phyloP scores from a whole-genome alignment of 495 filamentous ascomycete species.

The Neurospora sp. region DNA sequence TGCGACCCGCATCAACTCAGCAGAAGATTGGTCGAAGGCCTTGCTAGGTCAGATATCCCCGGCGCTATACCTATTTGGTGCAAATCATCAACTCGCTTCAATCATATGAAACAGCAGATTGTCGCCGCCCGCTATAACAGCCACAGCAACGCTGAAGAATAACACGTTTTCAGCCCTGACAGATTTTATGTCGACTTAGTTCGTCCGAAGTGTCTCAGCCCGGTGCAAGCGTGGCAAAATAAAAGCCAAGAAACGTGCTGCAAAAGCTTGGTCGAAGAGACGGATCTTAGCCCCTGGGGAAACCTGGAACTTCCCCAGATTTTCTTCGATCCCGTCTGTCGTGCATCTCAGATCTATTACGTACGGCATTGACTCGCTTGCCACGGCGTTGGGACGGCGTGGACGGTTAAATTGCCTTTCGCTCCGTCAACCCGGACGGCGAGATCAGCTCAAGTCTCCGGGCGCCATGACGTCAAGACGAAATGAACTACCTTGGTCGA shows the following conservation, averaged over 20 bases:
- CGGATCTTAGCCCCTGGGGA: background rate
- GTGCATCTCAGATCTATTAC: background rate
- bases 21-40: no score
- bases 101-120: background rate
- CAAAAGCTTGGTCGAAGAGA: background rate
- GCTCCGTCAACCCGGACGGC: slow-evolving; percentile 1
- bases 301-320: background rate
- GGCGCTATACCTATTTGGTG: no score
- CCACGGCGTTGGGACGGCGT: background rate
- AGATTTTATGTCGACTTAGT: background rate
- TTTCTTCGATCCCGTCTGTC: background rate
- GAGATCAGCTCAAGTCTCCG: background rate
- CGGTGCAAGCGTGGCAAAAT: background rate
- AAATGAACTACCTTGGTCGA: background rate
- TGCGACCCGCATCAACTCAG: no score
- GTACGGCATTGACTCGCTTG: background rate
- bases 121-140: background rate
- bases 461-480: slow-evolving; percentile 7
- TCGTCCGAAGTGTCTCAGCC: background rate
- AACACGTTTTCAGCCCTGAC: background rate
- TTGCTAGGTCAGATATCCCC: no score
- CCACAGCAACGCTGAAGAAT: background rate
- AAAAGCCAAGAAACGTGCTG: background rate
- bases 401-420: background rate
- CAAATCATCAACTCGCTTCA: background rate